These are phyloP conservation scores for Nakataea oryzae DNA, from an alignment of 2,329 filamentous ascomycete genomes.

Conservation along the genomic window DNA sequence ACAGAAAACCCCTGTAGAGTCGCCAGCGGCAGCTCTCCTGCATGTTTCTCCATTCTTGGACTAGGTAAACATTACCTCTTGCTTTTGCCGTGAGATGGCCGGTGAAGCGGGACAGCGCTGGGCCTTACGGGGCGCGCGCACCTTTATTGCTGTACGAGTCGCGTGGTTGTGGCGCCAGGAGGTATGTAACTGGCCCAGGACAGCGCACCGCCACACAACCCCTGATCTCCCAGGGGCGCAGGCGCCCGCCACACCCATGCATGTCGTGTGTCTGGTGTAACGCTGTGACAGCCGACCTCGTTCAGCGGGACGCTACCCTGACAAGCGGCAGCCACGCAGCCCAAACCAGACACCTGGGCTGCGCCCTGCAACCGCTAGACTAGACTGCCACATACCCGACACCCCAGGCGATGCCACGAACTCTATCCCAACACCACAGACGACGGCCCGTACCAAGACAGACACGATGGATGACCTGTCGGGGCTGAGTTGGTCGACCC, in stretches of 20 bases:
- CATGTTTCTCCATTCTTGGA: neutral
- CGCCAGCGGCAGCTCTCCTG: neutral
- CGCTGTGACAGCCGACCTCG: neutral
- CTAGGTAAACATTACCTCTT: neutral
- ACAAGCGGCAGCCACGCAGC: neutral
- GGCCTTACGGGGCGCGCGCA: too few species aligned
- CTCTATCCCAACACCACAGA: neutral
- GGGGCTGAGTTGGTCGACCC: slow-evolving; percentile 46
- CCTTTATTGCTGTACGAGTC: neutral
- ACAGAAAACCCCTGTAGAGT: neutral
- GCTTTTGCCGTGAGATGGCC: neutral
- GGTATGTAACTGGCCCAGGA: neutral
- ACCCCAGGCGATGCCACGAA: neutral
- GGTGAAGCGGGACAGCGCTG: neutral
- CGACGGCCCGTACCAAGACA: neutral
- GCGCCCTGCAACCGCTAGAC: neutral
- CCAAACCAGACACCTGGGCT: neutral
- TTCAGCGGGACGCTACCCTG: neutral
- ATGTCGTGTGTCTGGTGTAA: neutral
- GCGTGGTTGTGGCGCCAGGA: neutral
- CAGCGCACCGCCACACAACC: neutral
- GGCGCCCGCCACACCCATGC: neutral
- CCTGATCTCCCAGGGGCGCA: neutral
- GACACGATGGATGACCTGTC: slow-evolving; percentile 50
- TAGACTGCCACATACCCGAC: neutral